phyloP scores from a whole-genome alignment of 352 stramenopile genomes.

The Pythium brachiatum region DNA sequence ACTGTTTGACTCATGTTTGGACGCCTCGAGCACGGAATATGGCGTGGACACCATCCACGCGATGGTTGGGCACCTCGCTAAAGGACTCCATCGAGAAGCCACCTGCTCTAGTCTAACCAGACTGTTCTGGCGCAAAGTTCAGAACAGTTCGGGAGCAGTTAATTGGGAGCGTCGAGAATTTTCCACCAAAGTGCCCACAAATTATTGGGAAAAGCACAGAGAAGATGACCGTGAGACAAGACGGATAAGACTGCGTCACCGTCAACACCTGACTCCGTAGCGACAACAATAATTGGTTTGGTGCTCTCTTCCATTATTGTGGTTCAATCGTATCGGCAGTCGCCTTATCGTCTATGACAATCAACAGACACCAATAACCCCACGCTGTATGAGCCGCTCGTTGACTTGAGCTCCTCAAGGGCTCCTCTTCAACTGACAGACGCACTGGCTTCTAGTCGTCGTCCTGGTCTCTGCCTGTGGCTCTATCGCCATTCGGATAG shows the following conservation, averaged over 20 bases:
- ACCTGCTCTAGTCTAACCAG: not conserved
- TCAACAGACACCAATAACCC: too few relatives aligned
- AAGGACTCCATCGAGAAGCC: not conserved
- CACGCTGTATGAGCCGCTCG: too few relatives aligned
- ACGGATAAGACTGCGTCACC: not conserved
- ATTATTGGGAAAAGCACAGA: conserved; percentile 1
- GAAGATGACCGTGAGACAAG: conserved; percentile 1
- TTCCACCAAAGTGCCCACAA: not conserved
- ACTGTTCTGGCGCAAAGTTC: not conserved
- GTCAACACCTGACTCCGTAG: too few relatives aligned
- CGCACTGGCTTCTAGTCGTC: too few relatives aligned
- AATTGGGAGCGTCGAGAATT: not conserved
- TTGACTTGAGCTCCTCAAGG: too few relatives aligned
- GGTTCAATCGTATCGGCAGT: too few relatives aligned
- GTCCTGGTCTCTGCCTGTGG: too few relatives aligned
- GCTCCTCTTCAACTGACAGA: too few relatives aligned
- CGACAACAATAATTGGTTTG: too few relatives aligned
- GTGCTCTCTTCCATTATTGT: too few relatives aligned
- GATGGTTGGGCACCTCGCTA: not conserved
- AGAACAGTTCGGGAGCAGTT: not conserved
- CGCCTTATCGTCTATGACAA: too few relatives aligned
- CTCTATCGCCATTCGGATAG: conserved; percentile 68
- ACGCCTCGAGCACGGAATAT: not conserved
- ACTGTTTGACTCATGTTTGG: not conserved
- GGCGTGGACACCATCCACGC: not conserved